These are phyloP conservation scores for Trematosphaeria pertusa DNA, from an alignment of 2,329 filamentous ascomycete genomes.

Conservation along the genomic window DNA sequence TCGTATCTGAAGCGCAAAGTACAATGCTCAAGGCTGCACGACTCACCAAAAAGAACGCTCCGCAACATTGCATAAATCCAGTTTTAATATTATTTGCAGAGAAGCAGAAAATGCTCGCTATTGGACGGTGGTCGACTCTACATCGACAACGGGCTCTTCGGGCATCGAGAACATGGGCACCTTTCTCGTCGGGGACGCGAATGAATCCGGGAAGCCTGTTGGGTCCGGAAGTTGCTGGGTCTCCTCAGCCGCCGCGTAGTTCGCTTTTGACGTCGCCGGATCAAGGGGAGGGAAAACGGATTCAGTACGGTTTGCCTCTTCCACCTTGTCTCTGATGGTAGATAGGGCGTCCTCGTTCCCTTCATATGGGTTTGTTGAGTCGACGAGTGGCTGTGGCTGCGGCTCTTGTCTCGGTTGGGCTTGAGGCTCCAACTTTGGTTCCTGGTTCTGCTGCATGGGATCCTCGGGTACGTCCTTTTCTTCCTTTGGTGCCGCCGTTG, in stretches of 20 bases:
- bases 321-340: constrained; percentile 31
- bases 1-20: no score
- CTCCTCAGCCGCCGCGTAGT: neutral
- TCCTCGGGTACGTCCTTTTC: constrained; percentile 9
- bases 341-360: constrained; percentile 32
- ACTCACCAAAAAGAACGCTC: no score
- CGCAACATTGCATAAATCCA: no score
- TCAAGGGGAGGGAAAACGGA: constrained; percentile 15
- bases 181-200: constrained; percentile 38
- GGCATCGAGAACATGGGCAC: constrained; percentile 54
- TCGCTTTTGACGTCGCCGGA: constrained; percentile 9
- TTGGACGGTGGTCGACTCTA: constrained; percentile 37
- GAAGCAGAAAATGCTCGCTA: no score
- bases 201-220: constrained; percentile 27
- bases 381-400: constrained; percentile 2
- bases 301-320: constrained; percentile 19
- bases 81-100: no score
- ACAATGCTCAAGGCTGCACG: no score
- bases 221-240: neutral
- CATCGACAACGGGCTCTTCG: constrained; percentile 49
- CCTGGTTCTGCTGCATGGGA: neutral
- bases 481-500: constrained; percentile 32
- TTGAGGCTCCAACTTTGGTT: neutral
- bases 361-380: constrained; percentile 22
- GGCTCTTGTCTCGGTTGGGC: constrained; percentile 1